phyloP scores from a whole-genome alignment of 345 rosid species.

The Hevea brasiliensis region DNA sequence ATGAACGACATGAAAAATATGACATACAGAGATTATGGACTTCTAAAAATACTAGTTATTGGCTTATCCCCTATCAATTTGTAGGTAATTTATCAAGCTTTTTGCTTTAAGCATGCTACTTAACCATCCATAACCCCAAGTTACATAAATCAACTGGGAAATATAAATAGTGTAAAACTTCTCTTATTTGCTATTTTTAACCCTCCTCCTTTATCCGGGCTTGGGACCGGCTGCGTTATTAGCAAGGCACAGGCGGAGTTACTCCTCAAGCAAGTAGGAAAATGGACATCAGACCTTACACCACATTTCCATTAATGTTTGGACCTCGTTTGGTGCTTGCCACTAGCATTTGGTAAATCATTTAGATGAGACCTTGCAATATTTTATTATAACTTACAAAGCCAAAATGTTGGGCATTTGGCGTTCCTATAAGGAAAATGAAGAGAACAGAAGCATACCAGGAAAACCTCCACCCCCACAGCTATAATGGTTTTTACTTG shows the following conservation, averaged over 20 bases:
- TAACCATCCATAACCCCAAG: too few species aligned
- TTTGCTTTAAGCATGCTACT: too few species aligned
- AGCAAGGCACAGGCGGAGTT: conserved; percentile 61
- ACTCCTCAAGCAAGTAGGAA: conserved; percentile 1
- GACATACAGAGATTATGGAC: too few species aligned
- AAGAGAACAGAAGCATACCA: conserved; percentile 17
- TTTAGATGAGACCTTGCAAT: not conserved
- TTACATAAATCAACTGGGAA: too few species aligned
- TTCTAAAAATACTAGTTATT: too few species aligned
- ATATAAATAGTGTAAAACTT: too few species aligned
- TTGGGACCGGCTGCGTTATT: conserved; percentile 67
- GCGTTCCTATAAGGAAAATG: not conserved
- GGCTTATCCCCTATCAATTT: too few species aligned
- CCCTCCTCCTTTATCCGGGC: conserved; percentile 78
- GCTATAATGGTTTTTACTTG: conserved; percentile 7
- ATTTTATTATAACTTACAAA: not conserved
- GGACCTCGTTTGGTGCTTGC: too few species aligned
- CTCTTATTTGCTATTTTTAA: not conserved
- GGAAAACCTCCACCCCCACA: conserved; percentile 15
- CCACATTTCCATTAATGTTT: too few species aligned
- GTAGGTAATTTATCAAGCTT: too few species aligned
- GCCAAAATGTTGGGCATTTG: not conserved
- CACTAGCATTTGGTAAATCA: too few species aligned
- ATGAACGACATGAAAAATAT: too few species aligned
- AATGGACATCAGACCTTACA: not conserved